A percentile compares a stretch with the other conserved stretches of the same genome.
Evolutionary conservation across 441 rosid genomes (phyloP).

Genomic region (Flueggea neowawraea): DNA sequence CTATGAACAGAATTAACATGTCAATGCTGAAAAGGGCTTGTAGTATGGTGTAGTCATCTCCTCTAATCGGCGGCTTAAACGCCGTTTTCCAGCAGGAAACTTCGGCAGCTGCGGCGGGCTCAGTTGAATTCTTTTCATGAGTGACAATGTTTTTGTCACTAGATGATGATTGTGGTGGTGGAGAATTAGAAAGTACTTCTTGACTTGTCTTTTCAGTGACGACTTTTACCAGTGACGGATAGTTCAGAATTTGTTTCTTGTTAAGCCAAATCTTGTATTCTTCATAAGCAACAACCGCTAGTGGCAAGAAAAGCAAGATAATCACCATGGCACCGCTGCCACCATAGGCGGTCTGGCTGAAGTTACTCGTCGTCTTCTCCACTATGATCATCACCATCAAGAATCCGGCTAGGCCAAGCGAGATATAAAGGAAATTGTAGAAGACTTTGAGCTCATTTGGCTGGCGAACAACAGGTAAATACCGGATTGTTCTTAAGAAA

Average conservation of each 20-base stretch:
- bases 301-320: conserved; percentile 41
- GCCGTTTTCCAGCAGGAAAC: conserved; percentile 54
- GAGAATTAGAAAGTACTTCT: conserved; percentile 1
- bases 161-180: conserved; percentile 4
- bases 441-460: conserved; percentile 41
- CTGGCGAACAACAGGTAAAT: conserved; percentile 36
- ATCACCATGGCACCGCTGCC: conserved; percentile 38
- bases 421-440: conserved; percentile 47
- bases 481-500: conserved; percentile 43
- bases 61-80: conserved; percentile 60
- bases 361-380: conserved; percentile 17
- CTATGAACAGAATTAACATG: conserved; percentile 59
- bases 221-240: conserved; percentile 36
- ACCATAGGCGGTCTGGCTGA: conserved; percentile 31
- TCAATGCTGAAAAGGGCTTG: conserved; percentile 80
- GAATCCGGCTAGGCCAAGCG: conserved; percentile 56
- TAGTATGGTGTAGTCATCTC: conserved; percentile 69
- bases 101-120: conserved; percentile 2
- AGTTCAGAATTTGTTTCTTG: conserved; percentile 23
- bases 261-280: conserved; percentile 37
- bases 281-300: conserved; percentile 36
- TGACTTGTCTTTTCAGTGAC: conserved; percentile 28
- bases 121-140: not conserved
- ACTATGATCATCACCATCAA: conserved; percentile 42
- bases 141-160: not conserved